Evolutionary conservation across 768 basidiomycete genomes (phyloP), one percentile per base, ranked within the genome.

Genomic region (Agrocybe praecox): DNA sequence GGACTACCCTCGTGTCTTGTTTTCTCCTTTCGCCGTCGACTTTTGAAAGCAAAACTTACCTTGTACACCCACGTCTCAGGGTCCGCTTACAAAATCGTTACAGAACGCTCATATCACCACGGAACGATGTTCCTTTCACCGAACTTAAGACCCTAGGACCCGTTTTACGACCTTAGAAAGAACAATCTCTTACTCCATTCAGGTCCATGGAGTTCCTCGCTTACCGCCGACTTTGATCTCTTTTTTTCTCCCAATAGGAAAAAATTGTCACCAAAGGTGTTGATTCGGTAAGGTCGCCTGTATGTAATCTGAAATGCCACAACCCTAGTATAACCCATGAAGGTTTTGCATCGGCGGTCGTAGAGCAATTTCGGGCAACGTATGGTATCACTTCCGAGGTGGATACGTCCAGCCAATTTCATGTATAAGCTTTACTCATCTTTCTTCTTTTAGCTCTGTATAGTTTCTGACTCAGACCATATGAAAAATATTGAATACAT

Each of bases 111-210:
- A 7, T 98, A 98, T 73, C 96, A 98, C 64, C 97, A 99, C 64
- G 97, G 97, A 0, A 99, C 97, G 15, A 99, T 99, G 97, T 83
- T 99, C 22, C 90, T 98, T 19, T 88, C 92, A 8, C 94, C 2
- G 74, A 80, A 46, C 80, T 98, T 24, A 76, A 81, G 32, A 79
- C 83, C 6, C 75, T 99, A 8, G 89, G 92, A 0, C 83, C 89
- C 58, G 72, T 94, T 10, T 76, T 98, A 48, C 83, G 77, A 18
- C 61, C 71, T 0, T 74, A 81, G 52, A 89, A 90, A 75, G 92
- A 90, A 57, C 52, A 76, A 48, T 29, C 1, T 49, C 17, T 34
- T 50, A 18, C 14, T 46, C 33, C 55, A 29, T 53, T 15, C 44
- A 53, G 26, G 40, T 53, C 26, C 36, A 26, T 19, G 10, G 19